Evolutionary conservation across 2,329 filamentous ascomycete genomes (phyloP), one percentile per base, ranked within the genome.

Genomic region (Simplicillium aogashimaense): DNA sequence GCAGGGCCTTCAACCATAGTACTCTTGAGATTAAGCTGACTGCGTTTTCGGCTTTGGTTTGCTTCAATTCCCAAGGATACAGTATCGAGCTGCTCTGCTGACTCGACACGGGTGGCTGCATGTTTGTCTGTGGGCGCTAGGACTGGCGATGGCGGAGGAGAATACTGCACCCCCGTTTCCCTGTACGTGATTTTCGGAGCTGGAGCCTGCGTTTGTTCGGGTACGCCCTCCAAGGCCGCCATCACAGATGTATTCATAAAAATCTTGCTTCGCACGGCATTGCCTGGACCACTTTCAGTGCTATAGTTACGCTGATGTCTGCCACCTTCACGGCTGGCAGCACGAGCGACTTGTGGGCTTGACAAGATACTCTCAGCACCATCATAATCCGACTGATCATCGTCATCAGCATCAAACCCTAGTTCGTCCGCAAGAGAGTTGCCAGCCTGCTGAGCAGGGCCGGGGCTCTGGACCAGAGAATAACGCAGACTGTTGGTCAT

Each of bases 371-470:
- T 83, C 41, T 81, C 74, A 30, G 79, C 76, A 2, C 81, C 80
- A 37, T 86, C 83, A 35, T 81, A 74, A 46, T 89, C 81, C 29
- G 83, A 82, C 46, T 84, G 67, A 40, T 78, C 74, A 34, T 76
- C 71, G 28, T 89, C 86, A 41, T 90, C 85, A 45, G 85, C 83
- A 42, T 89, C 86, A 45, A 95, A 84, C 45, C 86, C 81, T 40
- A 98, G 72, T 63, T 98, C 92, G 51, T 97, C 89, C 1, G 92
- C 92, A 32, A 98, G 70, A 46, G 83, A 94, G 43, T 87, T 62
- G 2, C 83, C 84, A 50, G 78, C 79, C 4, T 65, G 54, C 53
- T 81, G 82, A 15, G 66, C 62, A 9, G 66, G 59, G 4, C 70
- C 73, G 7, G 64, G 61, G n/a, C 72, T 69, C 46, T 71, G 80